These are phyloP conservation scores for Amaranthus tricolor DNA, from an alignment of 179 eudicot genomes.

Conservation along the genomic window DNA sequence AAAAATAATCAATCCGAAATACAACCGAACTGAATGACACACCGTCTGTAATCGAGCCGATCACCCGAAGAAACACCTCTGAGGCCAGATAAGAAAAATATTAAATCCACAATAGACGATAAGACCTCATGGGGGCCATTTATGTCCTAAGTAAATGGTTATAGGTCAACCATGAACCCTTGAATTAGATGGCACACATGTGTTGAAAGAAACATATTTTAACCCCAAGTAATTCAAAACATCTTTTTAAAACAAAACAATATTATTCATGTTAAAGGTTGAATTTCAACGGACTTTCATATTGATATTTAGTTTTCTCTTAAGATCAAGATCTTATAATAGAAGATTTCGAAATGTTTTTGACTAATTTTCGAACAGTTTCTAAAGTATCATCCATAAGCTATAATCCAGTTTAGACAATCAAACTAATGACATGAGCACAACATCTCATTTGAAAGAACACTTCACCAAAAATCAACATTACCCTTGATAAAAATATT, in stretches of 20 bases:
- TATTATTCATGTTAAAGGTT: neutral
- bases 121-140: too few relatives aligned
- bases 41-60: too few relatives aligned
- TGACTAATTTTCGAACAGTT: conserved; percentile 2
- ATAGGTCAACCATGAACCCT: too few relatives aligned
- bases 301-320: neutral
- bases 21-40: too few relatives aligned
- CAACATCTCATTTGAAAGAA: conserved; percentile 18
- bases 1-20: too few relatives aligned
- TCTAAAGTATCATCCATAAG: conserved; percentile 11
- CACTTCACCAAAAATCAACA: neutral
- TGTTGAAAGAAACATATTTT: neutral
- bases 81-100: too few relatives aligned
- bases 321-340: neutral
- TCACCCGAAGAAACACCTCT: too few relatives aligned
- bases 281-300: conserved; percentile 14
- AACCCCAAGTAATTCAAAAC: conserved; percentile 11
- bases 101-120: too few relatives aligned
- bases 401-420: conserved; percentile 14
- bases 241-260: conserved; percentile 7
- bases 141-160: too few relatives aligned
- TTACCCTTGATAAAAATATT: neutral
- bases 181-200: neutral
- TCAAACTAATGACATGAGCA: conserved; percentile 16
- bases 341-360: neutral